Evolutionary conservation across 768 basidiomycete species (phyloP).

Genomic region (Suillus weaverae): DNA sequence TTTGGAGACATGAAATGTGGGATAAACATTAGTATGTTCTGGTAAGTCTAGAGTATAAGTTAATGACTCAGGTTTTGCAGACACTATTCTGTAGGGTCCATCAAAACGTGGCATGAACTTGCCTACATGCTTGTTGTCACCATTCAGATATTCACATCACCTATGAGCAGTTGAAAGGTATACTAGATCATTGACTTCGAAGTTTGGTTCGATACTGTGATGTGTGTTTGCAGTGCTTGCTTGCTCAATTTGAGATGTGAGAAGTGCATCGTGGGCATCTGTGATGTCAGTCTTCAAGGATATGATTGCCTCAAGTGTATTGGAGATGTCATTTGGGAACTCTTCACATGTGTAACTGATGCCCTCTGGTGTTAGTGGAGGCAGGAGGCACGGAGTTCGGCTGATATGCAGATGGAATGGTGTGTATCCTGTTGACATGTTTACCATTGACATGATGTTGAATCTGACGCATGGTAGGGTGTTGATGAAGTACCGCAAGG

Average conservation of each 20-base stretch:
- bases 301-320: too few species aligned
- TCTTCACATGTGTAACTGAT: not conserved
- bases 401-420: not conserved
- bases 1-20: not conserved
- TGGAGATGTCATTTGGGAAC: too few species aligned
- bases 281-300: constrained; percentile 13
- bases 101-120: constrained; percentile 20
- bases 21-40: not conserved
- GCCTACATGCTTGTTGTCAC: constrained; percentile 6
- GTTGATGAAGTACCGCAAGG: constrained; percentile 18
- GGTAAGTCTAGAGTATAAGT: not conserved
- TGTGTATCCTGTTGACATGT: constrained; percentile 29
- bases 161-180: constrained; percentile 1
- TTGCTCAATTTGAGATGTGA: constrained; percentile 29
- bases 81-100: constrained; percentile 6
- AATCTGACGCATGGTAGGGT: constrained; percentile 32
- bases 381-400: not conserved
- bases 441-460: constrained; percentile 34
- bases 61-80: not conserved
- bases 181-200: constrained; percentile 3
- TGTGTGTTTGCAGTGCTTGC: constrained; percentile 14
- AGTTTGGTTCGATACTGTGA: not conserved
- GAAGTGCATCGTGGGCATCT: constrained; percentile 35
- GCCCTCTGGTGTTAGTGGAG: not conserved
- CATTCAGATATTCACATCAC: not conserved